Conservation (phyloP, 257 asterid genomes). For the Plantago elongata region DNA sequence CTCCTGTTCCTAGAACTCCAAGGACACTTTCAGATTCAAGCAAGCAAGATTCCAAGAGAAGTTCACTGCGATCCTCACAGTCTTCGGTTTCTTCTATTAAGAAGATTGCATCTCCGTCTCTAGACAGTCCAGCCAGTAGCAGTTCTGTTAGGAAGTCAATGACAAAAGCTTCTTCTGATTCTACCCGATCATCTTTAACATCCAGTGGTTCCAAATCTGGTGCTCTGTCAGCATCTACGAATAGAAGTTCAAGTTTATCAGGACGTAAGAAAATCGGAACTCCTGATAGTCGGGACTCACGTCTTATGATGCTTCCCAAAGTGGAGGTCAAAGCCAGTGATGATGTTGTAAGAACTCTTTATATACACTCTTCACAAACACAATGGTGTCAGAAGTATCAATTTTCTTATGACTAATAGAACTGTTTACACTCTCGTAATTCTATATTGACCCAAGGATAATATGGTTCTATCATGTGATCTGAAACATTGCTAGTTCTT, state of each 20-base stretch:
- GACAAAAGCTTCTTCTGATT: conserved; percentile 42
- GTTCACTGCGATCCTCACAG: conserved; percentile 46
- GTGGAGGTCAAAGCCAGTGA: conserved; percentile 92
- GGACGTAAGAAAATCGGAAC: conserved; percentile 65
- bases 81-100: conserved; percentile 48
- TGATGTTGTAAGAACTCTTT: conserved; percentile 65
- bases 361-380: conserved; percentile 2
- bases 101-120: conserved; percentile 56
- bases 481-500: too few species aligned
- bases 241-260: conserved; percentile 43
- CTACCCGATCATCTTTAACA: conserved; percentile 47
- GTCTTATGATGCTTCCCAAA: conserved; percentile 88
- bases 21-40: conserved; percentile 62
- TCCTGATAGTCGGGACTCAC: conserved; percentile 80
- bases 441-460: conserved; percentile 14
- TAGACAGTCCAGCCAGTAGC: conserved; percentile 66
- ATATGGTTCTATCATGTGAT: conserved; percentile 7
- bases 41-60: conserved; percentile 46
- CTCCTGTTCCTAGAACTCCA: conserved; percentile 60
- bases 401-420: conserved; percentile 3
- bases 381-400: neutral
- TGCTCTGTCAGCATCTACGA: conserved; percentile 41
- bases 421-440: conserved; percentile 9
- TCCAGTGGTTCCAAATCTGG: conserved; percentile 69
- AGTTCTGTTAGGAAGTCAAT: conserved; percentile 49